Evolutionary conservation across 169 alveolate genomes (phyloP).

Genomic region (Perkinsus marinus): DNA sequence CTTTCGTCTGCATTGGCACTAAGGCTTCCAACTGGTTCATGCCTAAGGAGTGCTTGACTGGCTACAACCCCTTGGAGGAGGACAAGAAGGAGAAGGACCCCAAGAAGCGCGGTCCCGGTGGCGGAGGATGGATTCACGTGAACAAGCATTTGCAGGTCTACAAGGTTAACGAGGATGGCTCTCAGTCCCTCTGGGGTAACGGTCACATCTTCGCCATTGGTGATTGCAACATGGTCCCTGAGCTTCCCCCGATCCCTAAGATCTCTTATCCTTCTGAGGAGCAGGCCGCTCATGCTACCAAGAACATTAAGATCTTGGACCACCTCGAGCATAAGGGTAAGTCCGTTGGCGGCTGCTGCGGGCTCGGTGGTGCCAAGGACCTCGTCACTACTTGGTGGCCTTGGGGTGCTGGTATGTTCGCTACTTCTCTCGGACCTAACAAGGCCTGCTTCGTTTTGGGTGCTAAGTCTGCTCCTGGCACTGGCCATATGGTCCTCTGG

Average conservation of each 20-base stretch:
- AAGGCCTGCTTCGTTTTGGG: conserved; percentile 27
- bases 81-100: background rate
- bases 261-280: conserved; percentile 30
- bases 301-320: conserved; percentile 4
- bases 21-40: conserved; percentile 31
- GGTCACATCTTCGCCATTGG: conserved; percentile 24
- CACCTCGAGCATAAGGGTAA: conserved; percentile 3
- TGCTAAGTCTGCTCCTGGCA: conserved; percentile 15
- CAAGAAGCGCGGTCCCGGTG: conserved; percentile 24
- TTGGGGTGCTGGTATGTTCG: conserved; percentile 35
- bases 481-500: conserved; percentile 21
- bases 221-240: conserved; percentile 26
- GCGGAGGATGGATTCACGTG: conserved; percentile 31
- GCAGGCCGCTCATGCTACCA: conserved; percentile 11
- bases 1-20: conserved; percentile 28
- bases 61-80: conserved; percentile 14
- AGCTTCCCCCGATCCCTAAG: conserved; percentile 20
- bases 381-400: conserved; percentile 30
- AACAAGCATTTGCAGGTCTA: conserved; percentile 24
- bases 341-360: background rate
- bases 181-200: conserved; percentile 12
- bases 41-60: conserved; percentile 15
- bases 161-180: conserved; percentile 6
- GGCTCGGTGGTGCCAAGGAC: background rate
- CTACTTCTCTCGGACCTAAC: conserved; percentile 27